phyloP scores from a whole-genome alignment of 2,329 filamentous ascomycete genomes.

The Mollisiaceae sp. region DNA sequence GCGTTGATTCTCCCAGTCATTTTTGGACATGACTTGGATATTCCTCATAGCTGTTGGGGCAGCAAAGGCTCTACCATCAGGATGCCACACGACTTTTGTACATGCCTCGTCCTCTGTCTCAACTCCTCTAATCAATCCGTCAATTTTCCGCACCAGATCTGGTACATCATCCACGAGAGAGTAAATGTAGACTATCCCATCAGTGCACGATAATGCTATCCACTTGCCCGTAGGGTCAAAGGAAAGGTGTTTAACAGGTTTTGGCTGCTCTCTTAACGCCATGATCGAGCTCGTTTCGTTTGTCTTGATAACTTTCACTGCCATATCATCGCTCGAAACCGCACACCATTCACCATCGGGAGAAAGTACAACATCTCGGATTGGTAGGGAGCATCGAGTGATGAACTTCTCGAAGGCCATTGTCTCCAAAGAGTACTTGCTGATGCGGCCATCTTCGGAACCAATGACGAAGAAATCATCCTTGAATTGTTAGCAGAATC shows the following conservation, averaged over 20 bases:
- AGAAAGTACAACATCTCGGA: conserved; percentile 84
- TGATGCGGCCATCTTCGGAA: conserved; percentile 95
- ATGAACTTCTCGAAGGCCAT: conserved; percentile 81
- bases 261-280: conserved; percentile 81
- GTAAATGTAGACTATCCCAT: conserved; percentile 91
- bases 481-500: conserved; percentile 45
- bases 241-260: conserved; percentile 87
- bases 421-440: conserved; percentile 81
- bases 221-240: conserved; percentile 82
- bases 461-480: conserved; percentile 87
- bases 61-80: conserved; percentile 90
- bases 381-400: conserved; percentile 80
- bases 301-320: conserved; percentile 86
- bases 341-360: conserved; percentile 86
- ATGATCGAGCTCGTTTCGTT: conserved; percentile 77
- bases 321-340: conserved; percentile 94
- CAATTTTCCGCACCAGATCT: conserved; percentile 80
- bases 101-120: conserved; percentile 80
- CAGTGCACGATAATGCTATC: conserved; percentile 82
- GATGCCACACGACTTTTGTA: conserved; percentile 85
- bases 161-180: conserved; percentile 79
- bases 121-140: conserved; percentile 80
- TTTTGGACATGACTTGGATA: conserved; percentile 84
- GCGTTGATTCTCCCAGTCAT: conserved; percentile 87
- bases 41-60: conserved; percentile 82